Evolutionary conservation across 352 stramenopile genomes (phyloP).

Genomic region (Saprolegnia parasitica): DNA sequence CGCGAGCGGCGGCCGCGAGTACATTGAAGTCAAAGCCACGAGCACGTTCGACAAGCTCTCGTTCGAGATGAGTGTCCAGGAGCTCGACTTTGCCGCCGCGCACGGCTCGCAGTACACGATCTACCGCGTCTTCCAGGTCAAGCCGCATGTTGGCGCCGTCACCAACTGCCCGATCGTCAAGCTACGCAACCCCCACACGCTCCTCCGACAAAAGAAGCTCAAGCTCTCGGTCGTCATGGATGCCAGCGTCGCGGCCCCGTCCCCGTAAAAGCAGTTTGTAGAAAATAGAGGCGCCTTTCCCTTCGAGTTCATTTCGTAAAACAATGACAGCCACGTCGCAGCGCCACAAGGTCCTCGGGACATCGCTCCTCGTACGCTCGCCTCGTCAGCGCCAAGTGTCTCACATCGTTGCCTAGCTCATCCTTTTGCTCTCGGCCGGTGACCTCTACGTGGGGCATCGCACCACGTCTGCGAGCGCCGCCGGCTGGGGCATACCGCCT

Average conservation of each 20-base stretch:
- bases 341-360: too few relatives aligned
- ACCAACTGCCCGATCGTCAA: slow-evolving; percentile 67
- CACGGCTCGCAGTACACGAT: slow-evolving; percentile 78
- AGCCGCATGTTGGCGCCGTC: slow-evolving; percentile 42
- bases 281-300: too few relatives aligned
- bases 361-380: too few relatives aligned
- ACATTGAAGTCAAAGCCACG: slow-evolving; percentile 83
- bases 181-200: slow-evolving; percentile 77
- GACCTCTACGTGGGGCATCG: neutral
- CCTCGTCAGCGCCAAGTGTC: too few relatives aligned
- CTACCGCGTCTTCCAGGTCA: slow-evolving; percentile 80
- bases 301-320: too few relatives aligned
- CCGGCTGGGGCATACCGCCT: neutral
- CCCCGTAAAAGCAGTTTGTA: neutral
- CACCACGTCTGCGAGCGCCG: neutral
- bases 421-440: neutral
- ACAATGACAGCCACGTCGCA: too few relatives aligned
- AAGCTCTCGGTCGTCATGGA: slow-evolving; percentile 68
- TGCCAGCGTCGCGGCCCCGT: neutral
- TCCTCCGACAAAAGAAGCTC: slow-evolving; percentile 80
- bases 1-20: slow-evolving; percentile 52
- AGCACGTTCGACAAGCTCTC: slow-evolving; percentile 82
- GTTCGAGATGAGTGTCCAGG: slow-evolving; percentile 88
- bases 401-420: too few relatives aligned
- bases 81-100: slow-evolving; percentile 72